Base-by-base conservation (phyloP, 352 stramenopile species). In the Phytophthora multivora region DNA sequence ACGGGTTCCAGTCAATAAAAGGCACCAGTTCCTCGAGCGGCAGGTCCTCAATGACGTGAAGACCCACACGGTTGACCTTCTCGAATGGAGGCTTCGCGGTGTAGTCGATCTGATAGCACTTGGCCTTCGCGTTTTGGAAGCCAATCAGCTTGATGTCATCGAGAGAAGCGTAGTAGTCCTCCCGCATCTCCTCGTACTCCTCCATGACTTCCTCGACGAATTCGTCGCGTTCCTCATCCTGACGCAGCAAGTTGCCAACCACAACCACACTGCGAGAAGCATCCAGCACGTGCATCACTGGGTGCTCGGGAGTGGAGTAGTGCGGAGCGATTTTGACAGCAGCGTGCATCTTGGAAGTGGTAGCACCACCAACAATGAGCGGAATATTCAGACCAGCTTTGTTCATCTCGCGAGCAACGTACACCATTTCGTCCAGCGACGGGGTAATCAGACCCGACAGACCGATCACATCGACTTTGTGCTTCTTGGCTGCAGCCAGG, bases 1-100 rank as follows among this genome's bases (percentile, higher is more conserved):
- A 99, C 12, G 97, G 96, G 69, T 98, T 99, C 97, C 97, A 99
- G 72, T 99, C 97, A 61, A 99, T 99, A 74, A 96, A 98, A n/a
- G 94, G 92, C 16, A 98, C 82, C 28, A 98, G 72, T 42, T 97
- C 83, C 57, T 93, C 79, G 6, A 99, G 65, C 9, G 75, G 75
- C 31, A 97, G 73, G 51, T 90, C 72, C 49, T 97, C 87, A 39
- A 98, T 85, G 3, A 98, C 75, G 42, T 85, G 90, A 7, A 96
- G 66, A 39, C 93, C 92, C 38, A 97, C 63, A n/a, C 83, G 86
- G 41, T 91, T 96, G 10, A 93, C 71, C 53, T 88, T 76, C 41
- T 93, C 77, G 45, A 89, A 90, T 31, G 91, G 93, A 40, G 95
- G 95, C 21, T 71, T 60, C n/a, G 67, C 73, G 28, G 79, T 80